phyloP scores from a whole-genome alignment of 2,329 filamentous ascomycete species.

The Zymoseptoria passerinii region DNA sequence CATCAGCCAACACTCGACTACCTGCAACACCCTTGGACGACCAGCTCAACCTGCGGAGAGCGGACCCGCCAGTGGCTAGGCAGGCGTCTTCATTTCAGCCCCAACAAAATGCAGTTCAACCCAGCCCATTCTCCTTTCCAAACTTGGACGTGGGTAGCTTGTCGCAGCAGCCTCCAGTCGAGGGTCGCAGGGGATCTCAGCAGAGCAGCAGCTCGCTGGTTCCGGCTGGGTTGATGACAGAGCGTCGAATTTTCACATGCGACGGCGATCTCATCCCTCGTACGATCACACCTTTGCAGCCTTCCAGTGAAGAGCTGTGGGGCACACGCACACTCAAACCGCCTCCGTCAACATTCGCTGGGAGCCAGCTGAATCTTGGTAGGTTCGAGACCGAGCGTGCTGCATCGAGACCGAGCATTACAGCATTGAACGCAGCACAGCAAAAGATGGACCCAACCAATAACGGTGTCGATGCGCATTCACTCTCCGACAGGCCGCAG shows the following conservation, averaged over 20 bases:
- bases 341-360: background rate
- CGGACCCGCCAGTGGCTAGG: slow-evolving; percentile 7
- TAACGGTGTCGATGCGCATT: background rate
- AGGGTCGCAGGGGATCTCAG: background rate
- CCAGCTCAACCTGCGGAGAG: background rate
- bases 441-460: background rate
- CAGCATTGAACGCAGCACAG: background rate
- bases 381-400: background rate
- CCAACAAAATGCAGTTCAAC: background rate
- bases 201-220: background rate
- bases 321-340: background rate
- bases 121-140: slow-evolving; percentile 9
- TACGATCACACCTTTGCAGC: background rate
- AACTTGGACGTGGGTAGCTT: slow-evolving; percentile 8
- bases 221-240: background rate
- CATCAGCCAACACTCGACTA: slow-evolving; percentile 1
- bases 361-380: background rate
- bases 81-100: background rate
- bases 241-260: background rate
- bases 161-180: background rate
- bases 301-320: background rate
- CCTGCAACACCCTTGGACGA: slow-evolving; percentile 4
- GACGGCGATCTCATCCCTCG: background rate
- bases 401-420: background rate
- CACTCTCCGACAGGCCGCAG: background rate